Evolutionary conservation across 1,139 yeast genomes (phyloP).

Genomic region (Pichia sp.): DNA sequence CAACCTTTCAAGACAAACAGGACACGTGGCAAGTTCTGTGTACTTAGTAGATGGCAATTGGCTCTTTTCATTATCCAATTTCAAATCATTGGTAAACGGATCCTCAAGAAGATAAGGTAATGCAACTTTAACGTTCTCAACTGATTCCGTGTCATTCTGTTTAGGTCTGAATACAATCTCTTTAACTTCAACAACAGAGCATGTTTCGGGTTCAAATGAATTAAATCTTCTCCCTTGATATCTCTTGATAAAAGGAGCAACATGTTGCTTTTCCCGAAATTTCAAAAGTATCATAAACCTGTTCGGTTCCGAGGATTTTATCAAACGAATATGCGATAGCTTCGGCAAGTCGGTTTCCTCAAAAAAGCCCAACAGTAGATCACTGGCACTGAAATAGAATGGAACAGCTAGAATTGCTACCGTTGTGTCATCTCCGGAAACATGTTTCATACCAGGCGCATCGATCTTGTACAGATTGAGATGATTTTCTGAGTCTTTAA

Average conservation of each 20-base stretch:
- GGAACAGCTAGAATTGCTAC: slow-evolving; percentile 82
- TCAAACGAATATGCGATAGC: slow-evolving; percentile 65
- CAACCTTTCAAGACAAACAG: slow-evolving; percentile 87
- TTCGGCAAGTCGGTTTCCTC: slow-evolving; percentile 51
- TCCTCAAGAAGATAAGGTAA: slow-evolving; percentile 67
- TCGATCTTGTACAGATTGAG: slow-evolving; percentile 12
- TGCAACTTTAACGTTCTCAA: slow-evolving; percentile 17
- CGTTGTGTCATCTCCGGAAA: slow-evolving; percentile 51
- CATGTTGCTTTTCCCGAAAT: slow-evolving; percentile 47
- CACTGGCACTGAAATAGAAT: slow-evolving; percentile 79
- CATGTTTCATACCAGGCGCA: slow-evolving; percentile 11
- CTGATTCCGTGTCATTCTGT: slow-evolving; percentile 14
- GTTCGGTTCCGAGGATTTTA: slow-evolving; percentile 59
- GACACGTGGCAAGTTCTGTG: slow-evolving; percentile 80
- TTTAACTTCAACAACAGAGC: slow-evolving; percentile 66
- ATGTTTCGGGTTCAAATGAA: slow-evolving; percentile 82
- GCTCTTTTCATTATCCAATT: slow-evolving; percentile 10
- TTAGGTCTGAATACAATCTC: slow-evolving; percentile 40
- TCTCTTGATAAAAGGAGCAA: slow-evolving; percentile 54
- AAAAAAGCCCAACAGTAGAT: slow-evolving; percentile 61
- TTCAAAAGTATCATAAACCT: slow-evolving; percentile 73
- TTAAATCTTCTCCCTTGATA: slow-evolving; percentile 74
- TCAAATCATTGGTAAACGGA: slow-evolving; percentile 43
- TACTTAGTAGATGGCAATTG: slow-evolving; percentile 15
- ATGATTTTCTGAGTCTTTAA: slow-evolving; percentile 36